These are phyloP conservation scores for Leccinum uliginosum DNA, from an alignment of 768 basidiomycete species.

Conservation along the genomic window DNA sequence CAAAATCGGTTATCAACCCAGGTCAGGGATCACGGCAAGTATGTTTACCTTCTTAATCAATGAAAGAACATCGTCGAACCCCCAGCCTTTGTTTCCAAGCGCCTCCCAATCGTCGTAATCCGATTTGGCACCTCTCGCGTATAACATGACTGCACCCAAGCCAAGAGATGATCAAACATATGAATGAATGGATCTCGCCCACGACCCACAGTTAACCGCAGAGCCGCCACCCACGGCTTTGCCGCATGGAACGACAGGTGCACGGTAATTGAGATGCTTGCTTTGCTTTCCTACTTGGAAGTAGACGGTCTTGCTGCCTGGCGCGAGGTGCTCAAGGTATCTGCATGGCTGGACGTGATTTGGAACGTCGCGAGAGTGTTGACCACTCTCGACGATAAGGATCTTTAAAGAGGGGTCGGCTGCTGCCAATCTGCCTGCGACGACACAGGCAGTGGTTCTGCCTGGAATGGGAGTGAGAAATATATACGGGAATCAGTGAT, in stretches of 20 bases:
- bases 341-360: slow-evolving; percentile 52
- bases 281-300: slow-evolving; percentile 38
- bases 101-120: slow-evolving; percentile 61
- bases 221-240: slow-evolving; percentile 62
- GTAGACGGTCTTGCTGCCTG: slow-evolving; percentile 40
- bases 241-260: slow-evolving; percentile 41
- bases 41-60: slow-evolving; percentile 49
- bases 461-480: slow-evolving; percentile 18
- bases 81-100: slow-evolving; percentile 56
- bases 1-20: slow-evolving; percentile 45
- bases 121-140: slow-evolving; percentile 53
- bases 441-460: slow-evolving; percentile 52
- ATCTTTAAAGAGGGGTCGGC: slow-evolving; percentile 54
- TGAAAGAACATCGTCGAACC: slow-evolving; percentile 52
- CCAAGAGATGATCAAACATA: not conserved
- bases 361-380: slow-evolving; percentile 42
- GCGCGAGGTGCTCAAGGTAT: slow-evolving; percentile 40
- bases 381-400: slow-evolving; percentile 58
- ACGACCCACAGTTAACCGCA: slow-evolving; percentile 49
- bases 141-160: slow-evolving; percentile 37
- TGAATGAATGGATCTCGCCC: not conserved
- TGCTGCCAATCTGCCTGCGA: slow-evolving; percentile 46
- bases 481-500: not conserved
- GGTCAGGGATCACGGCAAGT: not conserved
- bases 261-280: slow-evolving; percentile 42